Evolutionary conservation across 352 stramenopile species (phyloP), one percentile per base, ranked within the genome.

Genomic region (Phytophthora cactorum): DNA sequence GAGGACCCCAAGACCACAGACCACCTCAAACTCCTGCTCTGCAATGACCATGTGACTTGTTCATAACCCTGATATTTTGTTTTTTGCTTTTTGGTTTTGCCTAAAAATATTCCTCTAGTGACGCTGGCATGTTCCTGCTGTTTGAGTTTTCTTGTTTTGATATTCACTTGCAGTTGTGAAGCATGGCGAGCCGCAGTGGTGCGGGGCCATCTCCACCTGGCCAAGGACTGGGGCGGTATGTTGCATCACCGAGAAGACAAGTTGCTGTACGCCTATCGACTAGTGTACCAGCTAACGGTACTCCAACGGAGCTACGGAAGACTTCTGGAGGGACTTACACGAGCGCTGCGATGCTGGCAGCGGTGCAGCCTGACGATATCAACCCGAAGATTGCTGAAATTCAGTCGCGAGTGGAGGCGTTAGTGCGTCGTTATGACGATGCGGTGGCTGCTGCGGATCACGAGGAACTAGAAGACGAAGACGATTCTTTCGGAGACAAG

Each of bases 361-460:
- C 58, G 5, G 54, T 54, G 4, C 38, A 41, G 14, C 25, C 52
- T 34, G 53, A 46, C 2, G 49, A 51, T 17, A 46, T 58, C 5
- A 88, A 87, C 31, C 75, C 82, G 0, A 74, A 91, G 54, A 78
- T 91, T 28, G 77, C 72, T 1, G 84, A 82, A 27, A 93, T 93
- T 63, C 84, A 90, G 67, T 84, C 75, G 12, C 77, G 84, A 28
- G 84, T 93, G 32, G 79, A 75, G 5, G 84, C 90, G n/a, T 69
- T 93, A 17, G 75, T 93, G 49, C 82, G 84, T 10, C 75, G 73
- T 4, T 93, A 85, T 54, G 79, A 93, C 49, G 84, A 89, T 49
- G 75, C 52, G 1, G n/a, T 75, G 22, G 63, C 59, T 50, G 53
- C 39, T 41, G 45, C 55, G n/a, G 61, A 63, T 6, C 36, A 61